Base-by-base conservation (phyloP, 768 basidiomycete genomes). In the Omphalotus guepiniiformis region DNA sequence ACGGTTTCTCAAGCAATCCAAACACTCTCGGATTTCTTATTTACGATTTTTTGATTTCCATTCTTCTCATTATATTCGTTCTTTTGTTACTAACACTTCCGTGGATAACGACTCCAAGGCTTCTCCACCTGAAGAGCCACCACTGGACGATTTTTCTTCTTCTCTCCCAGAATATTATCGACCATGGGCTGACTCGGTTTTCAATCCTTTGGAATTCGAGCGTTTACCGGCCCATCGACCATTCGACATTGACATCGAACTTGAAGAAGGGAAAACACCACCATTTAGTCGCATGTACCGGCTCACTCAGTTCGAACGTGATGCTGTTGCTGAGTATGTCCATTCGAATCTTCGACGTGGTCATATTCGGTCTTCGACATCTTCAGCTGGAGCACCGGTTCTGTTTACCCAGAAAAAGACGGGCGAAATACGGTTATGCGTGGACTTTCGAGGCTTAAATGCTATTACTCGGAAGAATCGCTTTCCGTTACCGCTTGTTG, bases 331-430 rank as follows among this genome's bases (percentile, higher is more conserved):
- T 3, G 59, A 60, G 2, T 76, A 64, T 48, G 42, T 74, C 22
- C 58, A 73, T 15, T 52, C 61, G 11, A 63, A 73, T 39, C 61
- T 73, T 32, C 27, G 49, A 22, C 60, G 62, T 48, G 73, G 72
- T 1, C 65, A 63, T 40, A 73, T 74, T 38, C 55, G 59, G 0
- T 51, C 51, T 12, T 69, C 64, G 0, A 61, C 59, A 6, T 68
- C 66, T 1, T 55, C 63, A 1, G 57, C 58, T 2, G 59, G 56
- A 2, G 54, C 69, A 2, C 65, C 64, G 2, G 56, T 71, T n/a
- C 53, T 71, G 0, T 69, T 70, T 21, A 19, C 18, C 7, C 26
- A 13, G 13, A 43, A 43, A 16, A 60, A 54, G 27, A 52, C 50
- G 36, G 55, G 56, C 13, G 23, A 40, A 1, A 61, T 62, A n/a